Conservation (phyloP, 139 green algal species). For the Micractinium sp. region DNA sequence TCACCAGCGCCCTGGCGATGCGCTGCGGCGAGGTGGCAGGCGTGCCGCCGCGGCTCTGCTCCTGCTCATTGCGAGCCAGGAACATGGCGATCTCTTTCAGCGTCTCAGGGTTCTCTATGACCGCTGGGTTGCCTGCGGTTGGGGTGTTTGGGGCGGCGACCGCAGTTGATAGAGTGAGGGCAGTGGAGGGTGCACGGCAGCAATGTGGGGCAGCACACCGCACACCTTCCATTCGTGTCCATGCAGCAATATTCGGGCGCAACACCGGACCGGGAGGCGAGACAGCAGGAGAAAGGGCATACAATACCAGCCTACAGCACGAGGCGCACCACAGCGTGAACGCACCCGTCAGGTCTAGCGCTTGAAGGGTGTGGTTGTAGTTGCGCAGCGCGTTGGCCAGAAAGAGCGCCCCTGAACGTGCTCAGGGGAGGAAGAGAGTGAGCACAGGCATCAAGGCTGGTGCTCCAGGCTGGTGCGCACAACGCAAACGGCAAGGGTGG, state of each 20-base stretch:
- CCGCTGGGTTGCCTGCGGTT: conserved; percentile 10
- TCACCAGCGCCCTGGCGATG: background rate
- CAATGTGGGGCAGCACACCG: background rate
- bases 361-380: conserved; percentile 6
- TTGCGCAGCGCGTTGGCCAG: conserved; percentile 17
- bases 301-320: background rate
- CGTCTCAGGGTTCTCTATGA: background rate
- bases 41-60: background rate
- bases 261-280: background rate
- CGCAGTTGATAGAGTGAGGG: no score
- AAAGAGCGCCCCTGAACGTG: background rate
- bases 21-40: background rate
- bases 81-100: conserved; percentile 16
- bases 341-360: conserved; percentile 12
- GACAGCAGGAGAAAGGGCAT: background rate
- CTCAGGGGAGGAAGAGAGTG: background rate
- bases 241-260: background rate
- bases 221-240: no score
- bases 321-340: no score
- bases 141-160: background rate
- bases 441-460: background rate
- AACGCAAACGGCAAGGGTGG: background rate
- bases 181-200: background rate
- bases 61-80: background rate
- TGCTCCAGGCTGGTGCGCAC: no score